Evolutionary conservation across 129 eudicot species (phyloP), one percentile per base, ranked within the genome.

Genomic region (Daucus carota): DNA sequence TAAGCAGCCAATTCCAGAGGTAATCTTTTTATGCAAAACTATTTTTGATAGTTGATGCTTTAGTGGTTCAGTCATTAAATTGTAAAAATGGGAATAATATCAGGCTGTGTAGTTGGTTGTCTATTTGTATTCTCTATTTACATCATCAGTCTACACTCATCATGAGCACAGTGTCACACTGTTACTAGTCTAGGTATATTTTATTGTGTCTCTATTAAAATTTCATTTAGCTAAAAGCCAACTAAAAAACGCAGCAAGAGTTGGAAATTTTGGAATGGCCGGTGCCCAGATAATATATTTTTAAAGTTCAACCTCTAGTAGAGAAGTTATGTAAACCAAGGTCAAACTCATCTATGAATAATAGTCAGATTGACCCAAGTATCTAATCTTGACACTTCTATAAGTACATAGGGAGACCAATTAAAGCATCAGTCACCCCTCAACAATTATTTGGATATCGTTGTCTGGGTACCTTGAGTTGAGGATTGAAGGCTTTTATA

Each of bases 1-100:
- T 75, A 81, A 93, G 42, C 81, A 85, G 22, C 83, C 93, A 2
- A 73, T 93, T 73, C 97, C 98, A 57, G 77, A 84, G 85, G 98
- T 94, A 81, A 82, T 78, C 46, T 47, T 68, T 73, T 67, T 67
- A 59, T 45, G 68, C 34, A 8, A 54, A 26, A 1, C 40, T 54
- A 47, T 36, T 42, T 45, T 75, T 78, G 6, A 31, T n/a, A 47
- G 72, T 54, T 74, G 73, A 34, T 36, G 40, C 73, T 32, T 26
- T 68, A 54, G 2, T 54, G 63, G 14, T 52, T 24, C 29, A 52
- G 62, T 54, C 63, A 22, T 22, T 22, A 13, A n/a, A 28, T 52
- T 52, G 28, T 20, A 0, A 50, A 52, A 52, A 8, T 7, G 62
- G 14, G 26, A 22, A 52, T 52, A 8, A 22, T 20, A 52, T 52